These are phyloP conservation scores for Sclerotinia glacialis DNA, from an alignment of 2,329 filamentous ascomycete species.

Conservation along the genomic window DNA sequence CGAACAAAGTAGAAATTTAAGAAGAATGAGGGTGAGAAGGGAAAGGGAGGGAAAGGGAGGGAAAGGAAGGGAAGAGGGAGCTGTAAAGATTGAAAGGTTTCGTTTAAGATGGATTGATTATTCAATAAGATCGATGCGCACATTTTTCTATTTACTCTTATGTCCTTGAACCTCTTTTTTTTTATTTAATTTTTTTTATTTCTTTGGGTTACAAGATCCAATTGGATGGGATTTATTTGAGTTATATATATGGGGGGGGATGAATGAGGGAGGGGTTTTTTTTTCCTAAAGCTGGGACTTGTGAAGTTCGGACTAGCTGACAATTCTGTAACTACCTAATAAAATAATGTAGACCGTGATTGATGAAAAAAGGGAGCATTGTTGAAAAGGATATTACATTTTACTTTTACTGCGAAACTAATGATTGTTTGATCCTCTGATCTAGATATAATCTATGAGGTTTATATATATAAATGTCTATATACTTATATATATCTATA, in stretches of 20 bases:
- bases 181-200: too few relatives aligned
- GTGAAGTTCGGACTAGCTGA: not conserved
- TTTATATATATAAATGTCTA: too few relatives aligned
- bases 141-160: not conserved
- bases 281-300: not conserved
- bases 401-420: not conserved
- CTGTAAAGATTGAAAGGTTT: not conserved
- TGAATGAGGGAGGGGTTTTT: not conserved
- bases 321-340: slow-evolving; percentile 8
- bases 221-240: not conserved
- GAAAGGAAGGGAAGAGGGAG: not conserved
- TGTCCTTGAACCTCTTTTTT: not conserved
- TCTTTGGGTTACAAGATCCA: not conserved
- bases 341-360: not conserved
- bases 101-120: not conserved
- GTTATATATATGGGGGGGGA: too few relatives aligned
- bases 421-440: not conserved
- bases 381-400: not conserved
- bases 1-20: not conserved
- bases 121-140: slow-evolving; percentile 7
- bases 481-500: too few relatives aligned
- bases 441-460: too few relatives aligned
- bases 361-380: not conserved
- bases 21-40: not conserved
- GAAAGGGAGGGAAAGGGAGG: not conserved